Evolutionary conservation across 2,329 filamentous ascomycete genomes (phyloP).

Genomic region (Coniochaeta sp.): DNA sequence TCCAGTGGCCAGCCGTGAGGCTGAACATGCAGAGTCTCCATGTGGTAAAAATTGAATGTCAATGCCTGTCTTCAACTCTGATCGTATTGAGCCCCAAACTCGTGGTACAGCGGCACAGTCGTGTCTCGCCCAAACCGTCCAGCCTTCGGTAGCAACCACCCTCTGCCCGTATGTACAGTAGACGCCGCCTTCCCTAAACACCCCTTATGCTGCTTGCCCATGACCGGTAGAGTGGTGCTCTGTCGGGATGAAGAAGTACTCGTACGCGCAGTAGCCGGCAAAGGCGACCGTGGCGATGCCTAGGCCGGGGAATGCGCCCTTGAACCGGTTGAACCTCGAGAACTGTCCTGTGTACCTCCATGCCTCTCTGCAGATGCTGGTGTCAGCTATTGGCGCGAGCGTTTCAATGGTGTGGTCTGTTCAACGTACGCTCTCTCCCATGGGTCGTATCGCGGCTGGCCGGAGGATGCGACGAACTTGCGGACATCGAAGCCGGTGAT

Average conservation of each 20-base stretch:
- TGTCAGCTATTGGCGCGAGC: neutral
- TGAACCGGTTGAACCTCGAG: conserved; percentile 84
- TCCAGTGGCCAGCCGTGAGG: neutral
- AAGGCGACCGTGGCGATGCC: conserved; percentile 92
- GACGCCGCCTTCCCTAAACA: neutral
- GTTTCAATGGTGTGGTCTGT: neutral
- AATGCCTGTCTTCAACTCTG: neutral
- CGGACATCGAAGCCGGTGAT: conserved; percentile 89
- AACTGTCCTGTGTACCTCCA: conserved; percentile 93
- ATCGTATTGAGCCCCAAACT: neutral
- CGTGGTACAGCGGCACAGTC: neutral
- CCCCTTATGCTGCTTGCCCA: neutral
- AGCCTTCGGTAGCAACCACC: neutral
- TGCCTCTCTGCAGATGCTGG: conserved; percentile 59
- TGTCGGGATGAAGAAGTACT: conserved; percentile 78
- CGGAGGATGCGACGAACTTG: conserved; percentile 68
- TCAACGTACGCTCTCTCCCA: conserved; percentile 56
- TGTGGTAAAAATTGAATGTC: neutral
- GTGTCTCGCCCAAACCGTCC: neutral
- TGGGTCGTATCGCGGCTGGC: conserved; percentile 55
- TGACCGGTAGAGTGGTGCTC: conserved; percentile 38
- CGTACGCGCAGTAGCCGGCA: conserved; percentile 79
- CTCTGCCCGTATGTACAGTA: neutral
- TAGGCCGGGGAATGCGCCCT: conserved; percentile 77
- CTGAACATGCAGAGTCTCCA: neutral